phyloP scores from a whole-genome alignment of 495 filamentous ascomycete species.

The Annulohypoxylon moriforme region DNA sequence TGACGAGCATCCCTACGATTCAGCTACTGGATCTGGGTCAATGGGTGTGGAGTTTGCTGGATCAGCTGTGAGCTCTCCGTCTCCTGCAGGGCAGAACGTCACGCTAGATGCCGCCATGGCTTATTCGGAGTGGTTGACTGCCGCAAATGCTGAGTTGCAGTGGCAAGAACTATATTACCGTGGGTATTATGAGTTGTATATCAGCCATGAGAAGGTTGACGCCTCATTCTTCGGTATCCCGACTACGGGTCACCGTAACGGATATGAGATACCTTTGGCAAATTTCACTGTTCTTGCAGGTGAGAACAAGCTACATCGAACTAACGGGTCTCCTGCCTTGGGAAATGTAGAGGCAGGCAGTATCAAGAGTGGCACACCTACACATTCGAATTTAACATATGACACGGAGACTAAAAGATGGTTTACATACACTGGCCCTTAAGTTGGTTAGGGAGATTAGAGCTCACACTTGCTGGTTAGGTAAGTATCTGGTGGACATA shows the following conservation, averaged over 20 bases:
- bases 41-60: slow-evolving; percentile 74
- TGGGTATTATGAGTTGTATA: slow-evolving; percentile 66
- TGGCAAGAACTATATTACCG: slow-evolving; percentile 75
- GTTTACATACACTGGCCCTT: slow-evolving; percentile 37
- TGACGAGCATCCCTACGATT: slow-evolving; percentile 64
- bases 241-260: slow-evolving; percentile 53
- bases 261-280: slow-evolving; percentile 67
- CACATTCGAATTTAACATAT: slow-evolving; percentile 58
- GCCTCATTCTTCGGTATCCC: slow-evolving; percentile 69
- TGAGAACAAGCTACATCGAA: slow-evolving; percentile 62
- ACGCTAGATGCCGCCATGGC: slow-evolving; percentile 56
- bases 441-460: neutral
- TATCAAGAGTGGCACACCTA: slow-evolving; percentile 59
- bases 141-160: slow-evolving; percentile 66
- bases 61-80: slow-evolving; percentile 65
- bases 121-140: slow-evolving; percentile 56
- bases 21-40: slow-evolving; percentile 62
- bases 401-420: slow-evolving; percentile 57
- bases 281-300: slow-evolving; percentile 69
- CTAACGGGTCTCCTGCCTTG: slow-evolving; percentile 58
- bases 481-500: neutral
- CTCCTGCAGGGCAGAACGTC: slow-evolving; percentile 63
- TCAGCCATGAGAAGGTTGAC: slow-evolving; percentile 61
- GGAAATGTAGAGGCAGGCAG: slow-evolving; percentile 57
- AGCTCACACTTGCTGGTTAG: neutral